These are phyloP conservation scores for Leptomonas seymouri DNA, from an alignment of 208 protist species.

Conservation along the genomic window DNA sequence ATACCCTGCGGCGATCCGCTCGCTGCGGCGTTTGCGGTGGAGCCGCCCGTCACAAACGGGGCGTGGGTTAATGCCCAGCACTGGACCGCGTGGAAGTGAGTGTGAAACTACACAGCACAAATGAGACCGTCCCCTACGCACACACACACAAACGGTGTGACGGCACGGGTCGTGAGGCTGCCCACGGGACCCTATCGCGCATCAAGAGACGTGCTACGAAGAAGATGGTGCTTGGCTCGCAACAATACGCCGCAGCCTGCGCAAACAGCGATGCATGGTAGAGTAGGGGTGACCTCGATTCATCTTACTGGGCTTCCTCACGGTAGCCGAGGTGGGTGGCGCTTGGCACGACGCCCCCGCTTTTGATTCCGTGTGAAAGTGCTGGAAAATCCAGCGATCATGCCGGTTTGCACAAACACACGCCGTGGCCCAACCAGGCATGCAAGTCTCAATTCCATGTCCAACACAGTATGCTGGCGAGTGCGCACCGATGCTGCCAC, in stretches of 20 bases:
- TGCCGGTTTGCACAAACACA: constrained; percentile 39
- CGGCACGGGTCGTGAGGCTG: not conserved
- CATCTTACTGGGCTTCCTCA: not conserved
- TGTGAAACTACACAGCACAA: not conserved
- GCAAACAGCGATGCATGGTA: constrained; percentile 12
- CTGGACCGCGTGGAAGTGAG: not conserved
- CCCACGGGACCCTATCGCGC: not conserved
- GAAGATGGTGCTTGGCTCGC: no score
- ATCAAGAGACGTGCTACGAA: not conserved
- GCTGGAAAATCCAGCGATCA: constrained; percentile 25
- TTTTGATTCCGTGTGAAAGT: not conserved
- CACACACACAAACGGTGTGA: constrained; percentile 8
- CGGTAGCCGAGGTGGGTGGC: no score
- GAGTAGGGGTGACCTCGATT: constrained; percentile 2
- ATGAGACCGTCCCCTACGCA: not conserved
- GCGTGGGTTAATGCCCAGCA: not conserved
- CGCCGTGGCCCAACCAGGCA: constrained; percentile 26
- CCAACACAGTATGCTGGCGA: not conserved
- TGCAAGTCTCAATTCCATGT: not conserved
- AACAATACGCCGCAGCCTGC: not conserved
- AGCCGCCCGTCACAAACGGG: not conserved
- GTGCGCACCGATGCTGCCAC: not conserved
- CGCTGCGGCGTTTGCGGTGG: not conserved
- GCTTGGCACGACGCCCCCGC: no score
- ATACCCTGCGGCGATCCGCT: not conserved